Base-by-base conservation (phyloP, 768 basidiomycete species). In the Strobilomyces echinocephalus region DNA sequence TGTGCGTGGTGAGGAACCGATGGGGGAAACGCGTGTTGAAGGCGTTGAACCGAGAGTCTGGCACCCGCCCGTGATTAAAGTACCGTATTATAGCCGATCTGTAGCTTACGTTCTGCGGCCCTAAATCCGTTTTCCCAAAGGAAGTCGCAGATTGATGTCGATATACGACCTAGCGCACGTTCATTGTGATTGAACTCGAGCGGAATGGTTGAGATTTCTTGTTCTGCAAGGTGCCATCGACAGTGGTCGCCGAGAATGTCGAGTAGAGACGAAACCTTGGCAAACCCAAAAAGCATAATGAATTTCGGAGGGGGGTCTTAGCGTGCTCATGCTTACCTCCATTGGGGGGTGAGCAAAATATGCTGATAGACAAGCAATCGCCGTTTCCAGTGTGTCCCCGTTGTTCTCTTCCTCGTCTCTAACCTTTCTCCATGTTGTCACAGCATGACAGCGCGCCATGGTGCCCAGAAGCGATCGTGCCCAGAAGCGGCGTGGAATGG, bases 21-120 rank as follows among this genome's bases (percentile, higher is more conserved):
- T 85, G 83, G 16, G 85, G 83, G 56, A 84, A 84, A 44, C 78
- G 77, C 55, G 82, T 79, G 46, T 72, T 62, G n/a, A 81, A 69
- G 33, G 72, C 57, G 49, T 73, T 68, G 59, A 78, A 82, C 14
- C 61, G 62, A n/a, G 62, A 40, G 5, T 64, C 77, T 78, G 55
- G 24, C 21, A 36, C 40, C 28, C 34, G 33, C 43, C 15, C 7
- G 40, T 42, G 28, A 51, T 53, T 26, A 58, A 40, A 34, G 36
- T 11, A 46, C 15, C 15, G 15, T 36, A 18, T 31, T 44, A 45
- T 2, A 26, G 36, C 39, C 8, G 15, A 15, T 40, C 8, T 38
- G 40, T n/a, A 40, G 54, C 75, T 63, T 55, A 82, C 80, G 57
- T 50, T 67, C 64, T 18, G 72, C 72, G n/a, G 73, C 60, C 16